Evolutionary conservation across 495 filamentous ascomycete genomes (phyloP).

Genomic region (Penicillium bovifimosum): DNA sequence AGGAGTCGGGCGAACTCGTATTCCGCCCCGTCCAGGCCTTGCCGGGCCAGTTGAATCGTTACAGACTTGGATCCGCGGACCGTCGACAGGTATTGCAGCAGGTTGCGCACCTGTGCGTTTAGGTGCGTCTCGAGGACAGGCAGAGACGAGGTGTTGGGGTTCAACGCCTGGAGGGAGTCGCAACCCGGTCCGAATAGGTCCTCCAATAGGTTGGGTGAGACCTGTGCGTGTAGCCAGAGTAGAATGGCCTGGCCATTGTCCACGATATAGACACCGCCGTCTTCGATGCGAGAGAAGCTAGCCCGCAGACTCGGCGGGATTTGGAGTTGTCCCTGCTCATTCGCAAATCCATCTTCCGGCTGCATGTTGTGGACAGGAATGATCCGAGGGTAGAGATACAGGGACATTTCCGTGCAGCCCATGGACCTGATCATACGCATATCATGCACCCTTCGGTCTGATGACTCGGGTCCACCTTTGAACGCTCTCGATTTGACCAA

Average conservation of each 20-base stretch:
- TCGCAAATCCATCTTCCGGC: slow-evolving; percentile 74
- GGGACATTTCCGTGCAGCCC: slow-evolving; percentile 74
- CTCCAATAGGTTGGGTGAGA: slow-evolving; percentile 73
- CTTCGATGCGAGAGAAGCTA: slow-evolving; percentile 85
- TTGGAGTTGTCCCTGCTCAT: slow-evolving; percentile 78
- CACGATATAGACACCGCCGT: slow-evolving; percentile 94
- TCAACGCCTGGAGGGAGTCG: slow-evolving; percentile 65
- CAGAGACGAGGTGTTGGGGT: slow-evolving; percentile 65
- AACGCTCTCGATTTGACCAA: slow-evolving; percentile 88
- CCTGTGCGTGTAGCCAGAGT: slow-evolving; percentile 79
- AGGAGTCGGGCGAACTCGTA: slow-evolving; percentile 91
- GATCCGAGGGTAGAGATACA: slow-evolving; percentile 95
- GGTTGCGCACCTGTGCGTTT: slow-evolving; percentile 90
- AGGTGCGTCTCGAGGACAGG: slow-evolving; percentile 86
- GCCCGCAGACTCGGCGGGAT: slow-evolving; percentile 65
- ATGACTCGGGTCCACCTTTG: slow-evolving; percentile 89
- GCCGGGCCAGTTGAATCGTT: slow-evolving; percentile 83
- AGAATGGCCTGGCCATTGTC: slow-evolving; percentile 91
- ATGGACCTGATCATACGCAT: slow-evolving; percentile 86
- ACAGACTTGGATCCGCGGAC: slow-evolving; percentile 81
- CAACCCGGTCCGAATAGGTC: slow-evolving; percentile 85
- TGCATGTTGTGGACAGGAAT: slow-evolving; percentile 83
- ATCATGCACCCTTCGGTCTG: slow-evolving; percentile 85
- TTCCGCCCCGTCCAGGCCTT: slow-evolving; percentile 91
- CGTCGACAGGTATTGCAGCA: slow-evolving; percentile 77